Conservation (phyloP, 768 basidiomycete genomes). For the Fistulinella prunicolor region DNA sequence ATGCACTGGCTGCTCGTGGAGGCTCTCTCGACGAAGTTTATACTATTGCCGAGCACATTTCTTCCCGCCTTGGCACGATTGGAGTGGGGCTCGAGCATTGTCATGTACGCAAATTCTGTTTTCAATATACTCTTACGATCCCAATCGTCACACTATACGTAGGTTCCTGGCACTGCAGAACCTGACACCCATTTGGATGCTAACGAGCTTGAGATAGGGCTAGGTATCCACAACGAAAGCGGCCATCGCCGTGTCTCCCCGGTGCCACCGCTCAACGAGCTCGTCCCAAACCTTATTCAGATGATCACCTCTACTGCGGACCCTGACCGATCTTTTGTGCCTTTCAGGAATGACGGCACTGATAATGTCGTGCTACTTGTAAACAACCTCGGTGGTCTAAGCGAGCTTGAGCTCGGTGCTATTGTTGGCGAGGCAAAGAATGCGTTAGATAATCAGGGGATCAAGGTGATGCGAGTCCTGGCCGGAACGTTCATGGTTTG, state of each 20-base stretch:
- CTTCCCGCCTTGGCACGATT: conserved; percentile 71
- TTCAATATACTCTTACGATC: neutral
- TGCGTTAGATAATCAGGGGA: conserved; percentile 52
- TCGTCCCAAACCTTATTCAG: conserved; percentile 68
- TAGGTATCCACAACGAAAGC: conserved; percentile 91
- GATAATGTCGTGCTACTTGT: conserved; percentile 78
- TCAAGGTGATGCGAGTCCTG: conserved; percentile 60
- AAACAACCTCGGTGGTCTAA: conserved; percentile 86
- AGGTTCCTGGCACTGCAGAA: conserved; percentile 78
- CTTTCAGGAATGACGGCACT: conserved; percentile 56
- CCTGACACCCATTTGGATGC: conserved; percentile 51
- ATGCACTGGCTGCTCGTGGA: conserved; percentile 71
- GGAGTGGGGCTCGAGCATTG: conserved; percentile 89
- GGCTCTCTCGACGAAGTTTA: conserved; percentile 68
- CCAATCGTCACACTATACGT: neutral
- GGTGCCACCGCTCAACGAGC: conserved; percentile 64
- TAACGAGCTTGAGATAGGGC: conserved; percentile 81
- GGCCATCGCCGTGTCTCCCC: conserved; percentile 68
- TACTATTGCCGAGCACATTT: conserved; percentile 58
- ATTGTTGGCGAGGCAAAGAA: conserved; percentile 60
- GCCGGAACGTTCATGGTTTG: conserved; percentile 85
- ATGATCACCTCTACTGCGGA: conserved; percentile 72
- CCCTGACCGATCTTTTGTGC: conserved; percentile 72
- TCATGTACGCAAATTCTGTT: conserved; percentile 48
- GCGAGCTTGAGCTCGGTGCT: conserved; percentile 75